Base-by-base conservation (phyloP, 345 rosid species). In the Pugionium cornutum region DNA sequence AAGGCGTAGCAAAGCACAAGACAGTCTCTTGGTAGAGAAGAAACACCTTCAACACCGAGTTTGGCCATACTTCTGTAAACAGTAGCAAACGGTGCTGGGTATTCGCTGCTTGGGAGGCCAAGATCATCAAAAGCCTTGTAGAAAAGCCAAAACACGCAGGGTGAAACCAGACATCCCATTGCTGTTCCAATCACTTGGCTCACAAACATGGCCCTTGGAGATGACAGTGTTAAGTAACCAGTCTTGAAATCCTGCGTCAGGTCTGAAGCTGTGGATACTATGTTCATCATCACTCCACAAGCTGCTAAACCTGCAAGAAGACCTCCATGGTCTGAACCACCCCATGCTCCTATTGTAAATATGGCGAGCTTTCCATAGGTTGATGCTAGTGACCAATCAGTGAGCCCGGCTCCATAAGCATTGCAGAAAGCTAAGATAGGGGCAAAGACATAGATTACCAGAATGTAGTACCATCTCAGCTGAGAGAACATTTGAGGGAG, bases 311-410 rank as follows among this genome's bases (percentile, higher is more conserved):
- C 98, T 0, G 96, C 98, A 1, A 91, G 49, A 58, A 91, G 64
- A 1, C 98, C 98, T 0, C 98, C 96, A 2, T 76, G 45, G 8
- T 74, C 76, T 0, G 78, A 69, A 25, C 96, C 96, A 33, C 83
- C 89, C 98, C 92, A 91, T 7, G 90, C 75, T 62, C 18, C 18
- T 18, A 18, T 18, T 18, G 18, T 18, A 18, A 18, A 18, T 18
- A 18, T 18, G 18, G 18, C 18, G 18, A 18, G 18, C 18, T 18
- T 18, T 18, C 18, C 18, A 18, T 18, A 18, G 18, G 18, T 18
- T 58, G 96, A 89, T 27, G 95, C 96, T 1, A 91, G 83, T 27
- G 95, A 89, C 98, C 98, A 89, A 40, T 89, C 95, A 0, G 90
- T 85, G 45, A 91, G 89, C 18, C 98, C 96, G 6, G 89, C 83